Evolutionary conservation across 2,329 filamentous ascomycete genomes (phyloP).

Genomic region (Harringtonia aguacate): DNA sequence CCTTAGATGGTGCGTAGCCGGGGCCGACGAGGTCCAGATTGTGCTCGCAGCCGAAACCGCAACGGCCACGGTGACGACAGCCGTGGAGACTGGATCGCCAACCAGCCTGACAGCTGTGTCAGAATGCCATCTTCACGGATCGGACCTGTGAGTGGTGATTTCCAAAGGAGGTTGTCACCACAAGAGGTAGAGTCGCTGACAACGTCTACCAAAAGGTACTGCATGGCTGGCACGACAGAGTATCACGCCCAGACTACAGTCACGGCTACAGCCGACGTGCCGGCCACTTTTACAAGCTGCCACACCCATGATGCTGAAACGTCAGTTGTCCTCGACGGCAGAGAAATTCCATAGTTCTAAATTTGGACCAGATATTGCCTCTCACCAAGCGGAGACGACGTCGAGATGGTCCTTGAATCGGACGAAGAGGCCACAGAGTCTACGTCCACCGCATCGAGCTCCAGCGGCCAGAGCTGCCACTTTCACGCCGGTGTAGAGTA

Average conservation of each 20-base stretch:
- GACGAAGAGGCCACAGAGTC: constrained; percentile 14
- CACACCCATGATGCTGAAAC: constrained; percentile 48
- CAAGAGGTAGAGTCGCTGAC: background rate
- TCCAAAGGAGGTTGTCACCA: too few relatives aligned
- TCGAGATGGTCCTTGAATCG: constrained; percentile 31
- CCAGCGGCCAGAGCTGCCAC: constrained; percentile 43
- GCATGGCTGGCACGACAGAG: constrained; percentile 31
- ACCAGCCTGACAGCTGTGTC: constrained; percentile 23
- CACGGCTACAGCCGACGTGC: constrained; percentile 44
- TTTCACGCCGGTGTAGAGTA: constrained; percentile 69
- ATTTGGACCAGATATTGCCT: constrained; percentile 2
- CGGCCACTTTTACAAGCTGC: constrained; percentile 53
- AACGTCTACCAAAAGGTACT: constrained; percentile 14
- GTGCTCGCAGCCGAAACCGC: constrained; percentile 6
- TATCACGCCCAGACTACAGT: constrained; percentile 40
- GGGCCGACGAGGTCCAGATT: constrained; percentile 22
- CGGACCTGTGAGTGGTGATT: constrained; percentile 24
- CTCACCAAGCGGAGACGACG: constrained; percentile 28
- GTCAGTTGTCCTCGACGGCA: background rate
- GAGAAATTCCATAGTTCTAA: too few relatives aligned
- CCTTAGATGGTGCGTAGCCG: background rate
- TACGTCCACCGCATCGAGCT: constrained; percentile 8
- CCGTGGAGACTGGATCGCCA: constrained; percentile 1
- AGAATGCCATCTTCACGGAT: constrained; percentile 29
- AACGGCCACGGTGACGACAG: constrained; percentile 9